phyloP scores from a whole-genome alignment of 805 yeast species.

The Saturnispora dispora region DNA sequence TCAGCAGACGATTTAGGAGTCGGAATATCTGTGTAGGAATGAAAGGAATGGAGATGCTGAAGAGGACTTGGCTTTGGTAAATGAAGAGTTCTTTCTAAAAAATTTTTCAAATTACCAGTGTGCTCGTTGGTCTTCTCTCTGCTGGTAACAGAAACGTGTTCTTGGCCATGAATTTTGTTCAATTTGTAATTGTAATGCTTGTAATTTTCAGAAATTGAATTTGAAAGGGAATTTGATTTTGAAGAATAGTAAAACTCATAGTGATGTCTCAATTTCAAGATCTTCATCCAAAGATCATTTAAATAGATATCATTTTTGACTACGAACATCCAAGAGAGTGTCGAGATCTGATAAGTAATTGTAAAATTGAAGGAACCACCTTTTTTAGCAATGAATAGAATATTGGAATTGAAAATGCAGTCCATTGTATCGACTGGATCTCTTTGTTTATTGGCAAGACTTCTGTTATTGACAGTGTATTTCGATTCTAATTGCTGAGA shows the following conservation, averaged over 20 bases:
- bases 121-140: constrained; percentile 23
- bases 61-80: constrained; percentile 6
- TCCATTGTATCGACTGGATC: constrained; percentile 26
- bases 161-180: constrained; percentile 17
- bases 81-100: constrained; percentile 22
- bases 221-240: constrained; percentile 23
- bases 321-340: constrained; percentile 50
- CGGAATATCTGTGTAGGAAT: background rate
- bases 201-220: constrained; percentile 23
- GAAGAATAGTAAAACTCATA: constrained; percentile 30
- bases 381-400: constrained; percentile 29
- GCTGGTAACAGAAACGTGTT: constrained; percentile 14
- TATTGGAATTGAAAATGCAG: constrained; percentile 27
- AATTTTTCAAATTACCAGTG: constrained; percentile 26
- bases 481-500: background rate
- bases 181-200: constrained; percentile 25
- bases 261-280: constrained; percentile 28
- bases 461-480: background rate
- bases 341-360: constrained; percentile 33
- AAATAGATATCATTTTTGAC: constrained; percentile 51
- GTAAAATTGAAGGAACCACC: constrained; percentile 30
- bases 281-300: constrained; percentile 42
- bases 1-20: background rate
- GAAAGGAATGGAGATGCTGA: background rate
- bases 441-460: constrained; percentile 7